phyloP scores from a whole-genome alignment of 1,284 basidiomycete species.

The Neonothopanus nambi region DNA sequence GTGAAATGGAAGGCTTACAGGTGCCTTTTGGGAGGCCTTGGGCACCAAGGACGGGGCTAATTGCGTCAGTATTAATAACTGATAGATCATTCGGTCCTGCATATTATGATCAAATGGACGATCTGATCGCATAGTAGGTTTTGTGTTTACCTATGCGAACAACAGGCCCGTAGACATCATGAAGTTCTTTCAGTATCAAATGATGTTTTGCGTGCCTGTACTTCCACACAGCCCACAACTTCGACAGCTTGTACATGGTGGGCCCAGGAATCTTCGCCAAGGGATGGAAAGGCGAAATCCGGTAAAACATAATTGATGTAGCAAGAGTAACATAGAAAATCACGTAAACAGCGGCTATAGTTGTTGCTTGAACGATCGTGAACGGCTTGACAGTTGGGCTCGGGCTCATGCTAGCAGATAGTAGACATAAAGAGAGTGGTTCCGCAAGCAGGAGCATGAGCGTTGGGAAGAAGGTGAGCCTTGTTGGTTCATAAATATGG shows the following conservation, averaged over 20 bases:
- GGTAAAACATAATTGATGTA: slow-evolving; percentile 31
- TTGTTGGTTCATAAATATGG: slow-evolving; percentile 12
- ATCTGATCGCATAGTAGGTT: background rate
- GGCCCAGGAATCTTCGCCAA: slow-evolving; percentile 43
- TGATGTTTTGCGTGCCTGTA: slow-evolving; percentile 31
- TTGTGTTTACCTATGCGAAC: slow-evolving; percentile 36
- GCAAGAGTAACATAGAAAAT: slow-evolving; percentile 14
- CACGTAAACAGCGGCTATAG: background rate
- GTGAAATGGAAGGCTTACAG: slow-evolving; percentile 34
- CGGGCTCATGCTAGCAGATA: too few species aligned
- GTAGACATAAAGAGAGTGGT: background rate
- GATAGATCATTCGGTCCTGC: slow-evolving; percentile 47
- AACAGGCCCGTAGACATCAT: slow-evolving; percentile 39
- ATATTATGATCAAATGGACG: background rate
- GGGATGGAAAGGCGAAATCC: slow-evolving; percentile 45
- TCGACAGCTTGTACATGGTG: slow-evolving; percentile 32
- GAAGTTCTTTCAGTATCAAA: slow-evolving; percentile 28
- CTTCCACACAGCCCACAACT: slow-evolving; percentile 30
- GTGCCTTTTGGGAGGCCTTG: slow-evolving; percentile 52
- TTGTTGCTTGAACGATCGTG: too few species aligned
- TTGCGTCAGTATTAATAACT: slow-evolving; percentile 35
- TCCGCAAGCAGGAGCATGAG: slow-evolving; percentile 5
- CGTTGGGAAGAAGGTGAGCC: slow-evolving; percentile 1
- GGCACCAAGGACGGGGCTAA: slow-evolving; percentile 44
- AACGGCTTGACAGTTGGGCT: too few species aligned